Conservation (phyloP, 768 basidiomycete species). For the Dioszegia aurantiaca region DNA sequence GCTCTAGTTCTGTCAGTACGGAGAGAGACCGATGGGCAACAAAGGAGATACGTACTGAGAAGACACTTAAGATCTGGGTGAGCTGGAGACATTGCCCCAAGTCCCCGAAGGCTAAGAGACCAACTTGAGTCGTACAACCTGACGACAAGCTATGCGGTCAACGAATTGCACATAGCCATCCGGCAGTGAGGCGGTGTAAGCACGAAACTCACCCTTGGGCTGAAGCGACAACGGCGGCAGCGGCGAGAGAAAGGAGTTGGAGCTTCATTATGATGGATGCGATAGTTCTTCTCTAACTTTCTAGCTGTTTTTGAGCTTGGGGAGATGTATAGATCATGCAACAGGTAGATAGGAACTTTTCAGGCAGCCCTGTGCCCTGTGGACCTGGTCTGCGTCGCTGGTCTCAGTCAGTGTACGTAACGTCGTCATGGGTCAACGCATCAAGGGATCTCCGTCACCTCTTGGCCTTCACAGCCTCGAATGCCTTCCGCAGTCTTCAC, state of each 20-base stretch:
- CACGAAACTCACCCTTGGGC: slow-evolving; percentile 2
- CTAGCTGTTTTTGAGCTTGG: too few species aligned
- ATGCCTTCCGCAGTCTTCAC: too few species aligned
- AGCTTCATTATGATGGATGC: slow-evolving; percentile 8
- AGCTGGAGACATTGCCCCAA: slow-evolving; percentile 42
- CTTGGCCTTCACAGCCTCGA: too few species aligned
- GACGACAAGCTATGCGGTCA: slow-evolving; percentile 1
- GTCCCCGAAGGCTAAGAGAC: slow-evolving; percentile 32
- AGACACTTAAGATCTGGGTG: slow-evolving; percentile 31
- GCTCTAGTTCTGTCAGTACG: background rate
- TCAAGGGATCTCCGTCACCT: too few species aligned
- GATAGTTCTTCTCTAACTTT: too few species aligned
- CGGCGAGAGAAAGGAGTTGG: slow-evolving; percentile 5
- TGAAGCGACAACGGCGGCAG: slow-evolving; percentile 8
- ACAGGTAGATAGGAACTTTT: too few species aligned
- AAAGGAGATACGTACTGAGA: slow-evolving; percentile 21
- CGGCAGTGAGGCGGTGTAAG: background rate
- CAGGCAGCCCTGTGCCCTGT: too few species aligned
- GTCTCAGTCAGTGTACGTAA: too few species aligned
- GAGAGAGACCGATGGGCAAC: background rate
- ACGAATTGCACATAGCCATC: too few species aligned
- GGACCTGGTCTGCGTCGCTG: too few species aligned
- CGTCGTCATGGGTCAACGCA: too few species aligned
- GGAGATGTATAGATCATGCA: background rate
- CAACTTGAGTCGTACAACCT: slow-evolving; percentile 34